Base-by-base conservation (phyloP, 2,329 filamentous ascomycete species). In the Shiraia bambusicola region DNA sequence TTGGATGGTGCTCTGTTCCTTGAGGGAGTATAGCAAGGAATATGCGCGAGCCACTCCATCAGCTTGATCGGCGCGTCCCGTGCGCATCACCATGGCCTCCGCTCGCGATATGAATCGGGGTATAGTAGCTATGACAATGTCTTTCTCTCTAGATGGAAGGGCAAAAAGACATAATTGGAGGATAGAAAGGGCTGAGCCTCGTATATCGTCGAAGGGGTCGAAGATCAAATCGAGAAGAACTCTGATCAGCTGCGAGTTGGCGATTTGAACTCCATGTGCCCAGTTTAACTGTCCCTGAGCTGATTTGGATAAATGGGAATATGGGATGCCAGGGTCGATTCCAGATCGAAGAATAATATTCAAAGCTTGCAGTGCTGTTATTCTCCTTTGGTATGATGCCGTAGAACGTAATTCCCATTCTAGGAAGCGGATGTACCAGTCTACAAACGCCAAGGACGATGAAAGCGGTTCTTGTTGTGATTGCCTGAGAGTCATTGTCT, bases 151-250 rank as follows among this genome's bases (percentile, higher is more conserved):
- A 8, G 47, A 34, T 2, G 56, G 43, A 4, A 60, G 34, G 6
- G 63, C 53, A 9, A 52, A 47, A 6, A 67, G 36, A 32, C 55
- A 63, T 4, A 69, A 40, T 24, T 61, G 63, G 15, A 83, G 58
- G 5, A 79, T 65, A 11, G 65, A 62, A 11, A 76, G 66, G 6
- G 80, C 70, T 1, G 69, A 70, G 33, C 72, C 81, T 52, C 92
- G 79, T 4, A 97, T 87, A 66, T 98, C 93, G 42, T 97, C 93
- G 59, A 95, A 98, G 0, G 92, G 88, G 57, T 98, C 88, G 61
- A 95, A 76, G 6, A 95, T 70, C 15, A 95, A 78, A 64, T 95
- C 89, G 11, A 91, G 72, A 6, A 97, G 72, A 4, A 83, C 74
- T 34, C 86, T 76, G 9, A 81, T 69, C 71, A 85, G 37, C 3